These are phyloP conservation scores for Apostasia ramifera DNA, from an alignment of 106 monocot species.

Conservation along the genomic window DNA sequence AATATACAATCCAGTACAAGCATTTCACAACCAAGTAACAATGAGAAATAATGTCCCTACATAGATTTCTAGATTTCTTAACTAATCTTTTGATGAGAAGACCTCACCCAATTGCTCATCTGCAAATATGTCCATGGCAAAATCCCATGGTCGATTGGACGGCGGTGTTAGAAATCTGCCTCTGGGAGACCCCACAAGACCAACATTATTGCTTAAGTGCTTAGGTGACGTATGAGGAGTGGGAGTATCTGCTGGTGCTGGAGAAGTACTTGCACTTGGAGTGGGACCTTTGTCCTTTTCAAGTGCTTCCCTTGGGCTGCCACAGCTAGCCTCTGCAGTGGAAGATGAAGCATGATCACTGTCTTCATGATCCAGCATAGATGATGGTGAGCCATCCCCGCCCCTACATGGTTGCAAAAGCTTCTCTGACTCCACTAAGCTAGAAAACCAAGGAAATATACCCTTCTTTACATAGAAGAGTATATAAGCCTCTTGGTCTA, in stretches of 20 bases:
- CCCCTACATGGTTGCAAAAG: neutral
- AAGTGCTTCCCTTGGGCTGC: conserved; percentile 6
- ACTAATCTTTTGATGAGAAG: conserved; percentile 4
- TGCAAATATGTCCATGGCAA: neutral
- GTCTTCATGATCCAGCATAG: conserved; percentile 24
- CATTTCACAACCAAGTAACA: neutral
- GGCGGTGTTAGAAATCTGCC: neutral
- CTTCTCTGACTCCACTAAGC: conserved; percentile 20
- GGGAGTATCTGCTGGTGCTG: neutral
- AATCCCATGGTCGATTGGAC: neutral
- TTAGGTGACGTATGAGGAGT: neutral
- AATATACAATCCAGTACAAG: neutral
- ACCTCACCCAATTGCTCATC: conserved; percentile 30
- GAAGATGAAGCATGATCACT: neutral
- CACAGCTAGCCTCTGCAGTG: conserved; percentile 12
- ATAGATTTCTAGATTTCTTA: neutral
- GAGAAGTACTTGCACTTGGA: neutral
- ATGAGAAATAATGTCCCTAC: neutral
- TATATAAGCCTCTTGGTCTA: conserved; percentile 29
- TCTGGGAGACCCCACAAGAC: neutral
- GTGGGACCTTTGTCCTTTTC: conserved; percentile 12
- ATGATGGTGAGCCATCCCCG: conserved; percentile 20
- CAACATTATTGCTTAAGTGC: neutral
- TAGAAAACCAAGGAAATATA: conserved; percentile 40
- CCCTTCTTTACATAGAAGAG: conserved; percentile 57